Base-by-base conservation (phyloP, 164 flowering plant species). In the Berberis vulgaris region DNA sequence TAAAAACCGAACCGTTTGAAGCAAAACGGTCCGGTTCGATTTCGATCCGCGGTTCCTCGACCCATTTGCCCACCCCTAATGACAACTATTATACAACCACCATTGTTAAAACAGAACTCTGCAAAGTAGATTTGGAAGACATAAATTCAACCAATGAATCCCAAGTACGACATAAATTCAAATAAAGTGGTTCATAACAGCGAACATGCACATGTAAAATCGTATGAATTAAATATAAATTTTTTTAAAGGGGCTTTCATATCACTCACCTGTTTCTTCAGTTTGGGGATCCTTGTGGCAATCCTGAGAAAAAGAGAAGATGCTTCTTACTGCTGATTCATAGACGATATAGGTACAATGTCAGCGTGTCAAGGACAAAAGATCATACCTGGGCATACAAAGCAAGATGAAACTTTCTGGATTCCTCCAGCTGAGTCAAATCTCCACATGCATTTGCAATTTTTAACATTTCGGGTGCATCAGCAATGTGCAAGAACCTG, bases 381-480 rank as follows among this genome's bases (percentile, higher is more conserved):
- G 46, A 45, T 42, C 45, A 56, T 75, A 87, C 96, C 85, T 89
- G 78, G 59, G 79, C n/a, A 75, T 85, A 82, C 58, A 89, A 73
- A 71, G 95, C 75, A 73, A 83, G 81, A 66, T 92, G 98, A 74
- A 89, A 89, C 44, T 67, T 83, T 64, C 85, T 87, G 55, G 91
- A 77, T 72, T 89, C 88, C 75, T 87, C 93, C 75, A 92, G 72
- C 75, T 92, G 96, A 69, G 78, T 78, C 69, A 89, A 96, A 63
- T 77, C 81, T 70, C 73, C 66, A 61, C 84, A 65, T 43, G 75
- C 71, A 65, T 74, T 75, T 43, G 76, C 71, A 42, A 7, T 69
- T 56, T 72, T 73, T 8, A 81, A 54, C 46, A 79, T 57, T 62
- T 83, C 85, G 40, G 80, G 71, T 49, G 81, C 83, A 55, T 75